A percentile compares a stretch with the other conserved stretches of the same genome.
These are phyloP conservation scores for Hypoxylon sp. DNA, from an alignment of 2,329 filamentous ascomycete genomes.

Conservation along the genomic window DNA sequence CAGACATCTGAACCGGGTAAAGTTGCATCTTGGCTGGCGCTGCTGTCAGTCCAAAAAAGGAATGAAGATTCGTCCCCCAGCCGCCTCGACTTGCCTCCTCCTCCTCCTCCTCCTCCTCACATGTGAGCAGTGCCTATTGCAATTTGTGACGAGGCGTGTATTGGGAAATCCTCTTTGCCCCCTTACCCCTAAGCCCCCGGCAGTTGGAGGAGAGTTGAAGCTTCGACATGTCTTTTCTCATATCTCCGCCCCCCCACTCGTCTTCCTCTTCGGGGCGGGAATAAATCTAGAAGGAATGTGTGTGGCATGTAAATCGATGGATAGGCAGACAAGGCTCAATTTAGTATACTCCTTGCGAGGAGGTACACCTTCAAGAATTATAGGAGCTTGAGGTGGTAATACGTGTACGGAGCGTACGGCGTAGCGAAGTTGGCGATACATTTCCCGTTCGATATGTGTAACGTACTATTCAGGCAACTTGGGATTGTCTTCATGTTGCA, in stretches of 20 bases:
- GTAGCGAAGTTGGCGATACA: conserved; percentile 6
- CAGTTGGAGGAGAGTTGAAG: background rate
- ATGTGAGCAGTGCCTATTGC: background rate
- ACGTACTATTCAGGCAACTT: background rate
- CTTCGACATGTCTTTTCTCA: too few relatives aligned
- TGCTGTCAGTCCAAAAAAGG: too few relatives aligned
- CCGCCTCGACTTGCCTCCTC: too few relatives aligned
- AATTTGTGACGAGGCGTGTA: background rate
- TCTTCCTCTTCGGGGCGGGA: too few relatives aligned
- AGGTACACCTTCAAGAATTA: background rate
- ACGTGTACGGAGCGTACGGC: conserved; percentile 7
- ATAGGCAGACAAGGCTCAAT: background rate
- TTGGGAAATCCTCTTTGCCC: background rate
- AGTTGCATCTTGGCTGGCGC: too few relatives aligned
- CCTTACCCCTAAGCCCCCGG: background rate
- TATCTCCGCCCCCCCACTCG: too few relatives aligned
- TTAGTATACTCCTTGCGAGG: background rate
- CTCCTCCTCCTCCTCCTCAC: too few relatives aligned
- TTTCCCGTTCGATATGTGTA: background rate
- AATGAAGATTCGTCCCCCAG: too few relatives aligned
- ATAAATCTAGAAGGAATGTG: background rate
- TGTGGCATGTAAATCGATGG: background rate
- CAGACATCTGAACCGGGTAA: too few relatives aligned
- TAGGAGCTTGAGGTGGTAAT: background rate
- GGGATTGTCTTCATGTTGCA: background rate